Conservation (phyloP, 2,329 filamentous ascomycete species). For the Microdochium nivale region DNA sequence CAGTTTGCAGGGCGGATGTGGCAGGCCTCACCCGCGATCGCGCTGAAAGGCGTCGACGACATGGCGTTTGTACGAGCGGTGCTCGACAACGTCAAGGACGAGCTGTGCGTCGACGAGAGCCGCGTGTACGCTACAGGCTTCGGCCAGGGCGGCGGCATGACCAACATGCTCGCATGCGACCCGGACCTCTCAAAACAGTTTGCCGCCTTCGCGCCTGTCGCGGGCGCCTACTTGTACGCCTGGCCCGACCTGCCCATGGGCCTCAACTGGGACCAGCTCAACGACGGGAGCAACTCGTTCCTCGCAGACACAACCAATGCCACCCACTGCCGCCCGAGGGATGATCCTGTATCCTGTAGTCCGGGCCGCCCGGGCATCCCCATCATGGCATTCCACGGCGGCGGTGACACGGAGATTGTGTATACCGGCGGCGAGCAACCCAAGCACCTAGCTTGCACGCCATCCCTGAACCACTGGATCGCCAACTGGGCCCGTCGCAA, state of each 20-base stretch:
- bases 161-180: constrained; percentile 6
- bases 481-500: constrained; percentile 23
- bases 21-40: constrained; percentile 3
- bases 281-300: constrained; percentile 8
- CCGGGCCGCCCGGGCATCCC: constrained; percentile 24
- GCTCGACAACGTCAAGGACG: constrained; percentile 10
- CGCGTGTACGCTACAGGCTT: constrained; percentile 9
- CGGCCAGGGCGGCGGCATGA: constrained; percentile 8
- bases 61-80: constrained; percentile 4
- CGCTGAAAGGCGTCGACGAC: constrained; percentile 5
- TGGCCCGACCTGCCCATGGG: not conserved
- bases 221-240: constrained; percentile 6
- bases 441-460: constrained; percentile 23
- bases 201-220: constrained; percentile 9
- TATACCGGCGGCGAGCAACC: constrained; percentile 30
- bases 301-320: constrained; percentile 19
- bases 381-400: constrained; percentile 38
- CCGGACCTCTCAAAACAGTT: constrained; percentile 1
- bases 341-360: constrained; percentile 16
- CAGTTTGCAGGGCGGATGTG: not conserved
- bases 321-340: not conserved
- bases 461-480: constrained; percentile 27
- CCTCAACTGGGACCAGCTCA: not conserved
- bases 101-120: constrained; percentile 8
- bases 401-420: constrained; percentile 29